These are phyloP conservation scores for Monosporascus sp. DNA, from an alignment of 2,329 filamentous ascomycete species.

Conservation along the genomic window DNA sequence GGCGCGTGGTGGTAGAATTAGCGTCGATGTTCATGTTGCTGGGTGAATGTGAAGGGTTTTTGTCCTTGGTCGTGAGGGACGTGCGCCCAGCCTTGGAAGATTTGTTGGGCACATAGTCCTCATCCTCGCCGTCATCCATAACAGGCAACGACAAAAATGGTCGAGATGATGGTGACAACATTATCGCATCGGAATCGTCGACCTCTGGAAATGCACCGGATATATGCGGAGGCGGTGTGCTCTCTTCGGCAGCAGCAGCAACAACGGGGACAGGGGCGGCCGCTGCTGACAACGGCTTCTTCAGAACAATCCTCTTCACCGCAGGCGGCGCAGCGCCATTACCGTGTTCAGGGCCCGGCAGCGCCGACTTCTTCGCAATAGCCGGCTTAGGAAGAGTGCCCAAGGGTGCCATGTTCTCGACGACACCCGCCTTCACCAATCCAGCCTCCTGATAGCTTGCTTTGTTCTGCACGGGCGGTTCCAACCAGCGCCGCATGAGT, in stretches of 20 bases:
- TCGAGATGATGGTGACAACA: slow-evolving; percentile 18
- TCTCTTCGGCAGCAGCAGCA: slow-evolving; percentile 9
- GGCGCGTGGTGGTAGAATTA: slow-evolving; percentile 13
- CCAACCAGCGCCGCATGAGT: slow-evolving; percentile 54
- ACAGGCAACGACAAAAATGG: slow-evolving; percentile 12
- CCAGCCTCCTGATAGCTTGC: slow-evolving; percentile 76
- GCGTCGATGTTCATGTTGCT: slow-evolving; percentile 6
- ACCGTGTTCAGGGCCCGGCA: neutral
- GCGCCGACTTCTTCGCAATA: slow-evolving; percentile 50
- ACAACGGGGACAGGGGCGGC: slow-evolving; percentile 13
- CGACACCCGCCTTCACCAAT: slow-evolving; percentile 66
- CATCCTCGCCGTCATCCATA: slow-evolving; percentile 33
- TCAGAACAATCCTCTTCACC: slow-evolving; percentile 26
- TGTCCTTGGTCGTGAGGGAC: slow-evolving; percentile 5
- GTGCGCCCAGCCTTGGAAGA: slow-evolving; percentile 17
- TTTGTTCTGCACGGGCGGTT: slow-evolving; percentile 53
- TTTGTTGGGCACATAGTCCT: slow-evolving; percentile 39
- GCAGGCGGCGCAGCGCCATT: slow-evolving; percentile 9
- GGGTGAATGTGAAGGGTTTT: slow-evolving; percentile 1
- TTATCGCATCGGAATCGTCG: slow-evolving; percentile 6
- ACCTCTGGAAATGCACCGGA: slow-evolving; percentile 14
- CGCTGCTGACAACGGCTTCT: slow-evolving; percentile 27
- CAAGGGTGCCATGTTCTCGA: slow-evolving; percentile 79
- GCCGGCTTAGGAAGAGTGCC: slow-evolving; percentile 64
- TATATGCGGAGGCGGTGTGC: slow-evolving; percentile 11